Percentiles rank a stretch among this genome's conserved stretches.
Conservation (phyloP, 768 basidiomycete genomes). For the Pholiota microspora region DNA sequence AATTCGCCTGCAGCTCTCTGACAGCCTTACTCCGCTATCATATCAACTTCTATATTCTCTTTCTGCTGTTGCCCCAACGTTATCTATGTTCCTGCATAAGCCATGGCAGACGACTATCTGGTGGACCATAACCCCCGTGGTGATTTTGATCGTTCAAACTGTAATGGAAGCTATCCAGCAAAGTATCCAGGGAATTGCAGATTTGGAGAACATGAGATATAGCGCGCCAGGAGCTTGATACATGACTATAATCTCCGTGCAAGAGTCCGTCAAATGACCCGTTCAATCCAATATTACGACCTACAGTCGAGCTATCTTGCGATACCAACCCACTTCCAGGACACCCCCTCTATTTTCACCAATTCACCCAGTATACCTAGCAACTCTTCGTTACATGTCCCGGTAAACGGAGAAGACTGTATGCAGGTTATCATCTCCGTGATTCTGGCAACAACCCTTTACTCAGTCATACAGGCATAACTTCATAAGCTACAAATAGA, state of each 20-base stretch:
- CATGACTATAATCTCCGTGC: background rate
- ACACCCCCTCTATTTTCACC: background rate
- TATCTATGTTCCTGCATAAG: conserved; percentile 45
- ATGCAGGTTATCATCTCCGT: background rate
- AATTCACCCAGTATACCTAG: background rate
- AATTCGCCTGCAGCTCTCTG: conserved; percentile 26
- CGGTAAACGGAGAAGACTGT: background rate
- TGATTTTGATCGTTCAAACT: conserved; percentile 45
- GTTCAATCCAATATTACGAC: background rate
- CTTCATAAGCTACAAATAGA: background rate
- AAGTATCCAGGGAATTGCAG: conserved; percentile 44
- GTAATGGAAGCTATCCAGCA: conserved; percentile 42
- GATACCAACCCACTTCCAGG: background rate
- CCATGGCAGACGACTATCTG: conserved; percentile 54
- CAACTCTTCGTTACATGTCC: background rate
- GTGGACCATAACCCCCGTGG: conserved; percentile 45
- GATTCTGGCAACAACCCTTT: background rate
- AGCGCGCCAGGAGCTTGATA: conserved; percentile 50
- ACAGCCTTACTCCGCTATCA: conserved; percentile 28
- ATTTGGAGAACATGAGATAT: conserved; percentile 55
- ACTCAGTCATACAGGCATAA: background rate
- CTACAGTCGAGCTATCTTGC: background rate
- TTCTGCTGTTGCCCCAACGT: conserved; percentile 45
- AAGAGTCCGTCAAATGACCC: conserved; percentile 5
- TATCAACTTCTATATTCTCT: conserved; percentile 28